Evolutionary conservation across 2,329 filamentous ascomycete genomes (phyloP).

Genomic region (Monascus ruber): DNA sequence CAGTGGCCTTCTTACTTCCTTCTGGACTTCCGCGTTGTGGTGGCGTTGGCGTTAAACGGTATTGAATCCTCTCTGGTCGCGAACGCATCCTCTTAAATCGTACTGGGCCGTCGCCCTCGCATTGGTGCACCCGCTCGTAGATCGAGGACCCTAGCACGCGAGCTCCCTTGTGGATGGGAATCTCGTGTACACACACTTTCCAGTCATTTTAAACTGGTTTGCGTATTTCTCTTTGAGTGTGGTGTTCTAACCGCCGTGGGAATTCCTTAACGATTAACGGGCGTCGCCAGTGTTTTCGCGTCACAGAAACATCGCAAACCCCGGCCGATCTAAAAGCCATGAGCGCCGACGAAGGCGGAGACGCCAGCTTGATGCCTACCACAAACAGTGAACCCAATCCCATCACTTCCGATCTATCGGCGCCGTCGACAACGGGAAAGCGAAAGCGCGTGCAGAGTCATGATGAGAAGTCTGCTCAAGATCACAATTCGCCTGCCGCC

Average conservation of each 20-base stretch:
- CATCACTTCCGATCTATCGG: constrained; percentile 16
- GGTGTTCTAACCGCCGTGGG: not conserved
- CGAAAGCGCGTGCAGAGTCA: constrained; percentile 29
- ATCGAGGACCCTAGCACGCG: constrained; percentile 11
- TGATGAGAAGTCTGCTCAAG: constrained; percentile 17
- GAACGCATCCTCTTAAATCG: constrained; percentile 14
- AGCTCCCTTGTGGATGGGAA: constrained; percentile 3
- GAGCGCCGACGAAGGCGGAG: constrained; percentile 27
- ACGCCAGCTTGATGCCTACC: constrained; percentile 17
- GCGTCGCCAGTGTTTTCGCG: constrained; percentile 5
- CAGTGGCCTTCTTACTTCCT: not conserved
- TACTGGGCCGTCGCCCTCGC: constrained; percentile 9
- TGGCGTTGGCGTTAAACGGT: constrained; percentile 3
- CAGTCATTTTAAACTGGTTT: not conserved
- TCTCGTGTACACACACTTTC: not conserved
- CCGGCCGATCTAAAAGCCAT: constrained; percentile 18
- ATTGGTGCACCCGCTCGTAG: constrained; percentile 19
- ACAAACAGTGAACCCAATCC: constrained; percentile 25
- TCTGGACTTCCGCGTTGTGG: constrained; percentile 2
- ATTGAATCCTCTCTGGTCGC: constrained; percentile 13
- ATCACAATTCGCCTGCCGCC: constrained; percentile 12
- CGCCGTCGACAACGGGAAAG: constrained; percentile 26
- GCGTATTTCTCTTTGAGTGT: not conserved
- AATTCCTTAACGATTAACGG: not conserved
- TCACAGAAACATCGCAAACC: constrained; percentile 7